These are phyloP conservation scores for Rhinocladiella mackenziei DNA, from an alignment of 2,329 filamentous ascomycete genomes.

Conservation along the genomic window DNA sequence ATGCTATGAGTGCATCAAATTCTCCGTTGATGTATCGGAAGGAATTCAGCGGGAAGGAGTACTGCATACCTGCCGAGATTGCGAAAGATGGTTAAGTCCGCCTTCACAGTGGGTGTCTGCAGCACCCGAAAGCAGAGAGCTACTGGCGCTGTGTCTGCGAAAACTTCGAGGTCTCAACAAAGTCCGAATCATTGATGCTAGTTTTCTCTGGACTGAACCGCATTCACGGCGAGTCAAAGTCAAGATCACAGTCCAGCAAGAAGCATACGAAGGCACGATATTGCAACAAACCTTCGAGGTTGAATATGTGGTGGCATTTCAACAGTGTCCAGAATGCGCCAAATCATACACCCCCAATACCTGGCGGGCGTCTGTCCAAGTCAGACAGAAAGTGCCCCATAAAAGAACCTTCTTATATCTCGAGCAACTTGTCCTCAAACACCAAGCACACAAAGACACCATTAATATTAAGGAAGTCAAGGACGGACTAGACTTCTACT, in stretches of 20 bases:
- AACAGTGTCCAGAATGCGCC: slow-evolving; percentile 90
- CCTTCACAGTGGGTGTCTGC: slow-evolving; percentile 84
- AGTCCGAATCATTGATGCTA: slow-evolving; percentile 90
- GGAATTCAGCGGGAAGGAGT: slow-evolving; percentile 88
- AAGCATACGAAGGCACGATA: slow-evolving; percentile 62
- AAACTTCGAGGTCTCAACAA: slow-evolving; percentile 82
- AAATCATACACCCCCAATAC: slow-evolving; percentile 97
- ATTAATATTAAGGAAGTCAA: slow-evolving; percentile 98
- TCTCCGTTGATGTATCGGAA: slow-evolving; percentile 86
- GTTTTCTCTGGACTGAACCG: slow-evolving; percentile 97
- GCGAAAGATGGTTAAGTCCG: slow-evolving; percentile 87
- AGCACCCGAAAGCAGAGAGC: slow-evolving; percentile 79
- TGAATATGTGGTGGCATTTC: slow-evolving; percentile 80
- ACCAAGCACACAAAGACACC: slow-evolving; percentile 83
- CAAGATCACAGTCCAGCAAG: slow-evolving; percentile 86
- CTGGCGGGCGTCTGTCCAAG: slow-evolving; percentile 89
- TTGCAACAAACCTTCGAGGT: slow-evolving; percentile 95
- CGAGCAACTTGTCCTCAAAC: slow-evolving; percentile 94
- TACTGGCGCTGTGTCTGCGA: slow-evolving; percentile 85
- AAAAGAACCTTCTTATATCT: slow-evolving; percentile 82
- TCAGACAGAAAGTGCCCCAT: slow-evolving; percentile 93
- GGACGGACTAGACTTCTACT: slow-evolving; percentile 96
- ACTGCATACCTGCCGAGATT: slow-evolving; percentile 88
- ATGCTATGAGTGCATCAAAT: slow-evolving; percentile 93
- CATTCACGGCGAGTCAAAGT: slow-evolving; percentile 89